Conservation (phyloP, 2,329 filamentous ascomycete genomes). For the Colletotrichum sp. region DNA sequence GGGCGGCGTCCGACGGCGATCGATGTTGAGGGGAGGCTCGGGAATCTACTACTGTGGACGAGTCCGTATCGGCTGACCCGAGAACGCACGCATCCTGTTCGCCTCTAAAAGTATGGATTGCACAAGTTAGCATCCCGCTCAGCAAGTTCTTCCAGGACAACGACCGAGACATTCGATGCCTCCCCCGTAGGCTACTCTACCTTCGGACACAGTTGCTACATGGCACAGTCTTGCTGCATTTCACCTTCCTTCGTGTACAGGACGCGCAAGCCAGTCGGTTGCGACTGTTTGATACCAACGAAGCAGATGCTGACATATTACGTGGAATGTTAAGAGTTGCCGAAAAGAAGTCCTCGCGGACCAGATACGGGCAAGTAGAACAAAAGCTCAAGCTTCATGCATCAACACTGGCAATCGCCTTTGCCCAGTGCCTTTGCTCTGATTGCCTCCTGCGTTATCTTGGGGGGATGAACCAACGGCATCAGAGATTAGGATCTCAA, state of each 20-base stretch:
- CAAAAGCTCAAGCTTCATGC: not conserved
- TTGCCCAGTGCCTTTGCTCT: not conserved
- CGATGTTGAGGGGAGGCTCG: not conserved
- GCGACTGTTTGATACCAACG: not conserved
- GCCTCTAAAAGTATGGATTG: not conserved
- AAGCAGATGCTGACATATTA: not conserved
- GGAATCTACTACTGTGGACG: not conserved
- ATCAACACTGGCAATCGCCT: not conserved
- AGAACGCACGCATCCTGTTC: not conserved
- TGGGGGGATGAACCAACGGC: not conserved
- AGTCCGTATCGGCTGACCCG: not conserved
- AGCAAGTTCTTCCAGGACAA: not conserved
- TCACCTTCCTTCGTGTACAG: constrained; percentile 28
- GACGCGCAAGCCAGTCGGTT: constrained; percentile 22
- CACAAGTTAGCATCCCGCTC: not conserved
- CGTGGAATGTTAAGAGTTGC: not conserved
- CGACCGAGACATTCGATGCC: not conserved
- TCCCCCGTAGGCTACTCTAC: not conserved
- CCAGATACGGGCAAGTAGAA: not conserved
- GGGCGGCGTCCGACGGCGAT: not conserved
- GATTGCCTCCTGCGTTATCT: not conserved
- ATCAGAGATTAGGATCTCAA: not conserved
- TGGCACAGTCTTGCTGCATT: constrained; percentile 28
- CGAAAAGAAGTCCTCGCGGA: not conserved
- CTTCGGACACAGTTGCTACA: constrained; percentile 28